Percentiles rank a stretch among this genome's conserved stretches.
These are phyloP conservation scores for Rhizomucor pusillus DNA, from an alignment of 371 early-diverging fungal species.

Conservation along the genomic window DNA sequence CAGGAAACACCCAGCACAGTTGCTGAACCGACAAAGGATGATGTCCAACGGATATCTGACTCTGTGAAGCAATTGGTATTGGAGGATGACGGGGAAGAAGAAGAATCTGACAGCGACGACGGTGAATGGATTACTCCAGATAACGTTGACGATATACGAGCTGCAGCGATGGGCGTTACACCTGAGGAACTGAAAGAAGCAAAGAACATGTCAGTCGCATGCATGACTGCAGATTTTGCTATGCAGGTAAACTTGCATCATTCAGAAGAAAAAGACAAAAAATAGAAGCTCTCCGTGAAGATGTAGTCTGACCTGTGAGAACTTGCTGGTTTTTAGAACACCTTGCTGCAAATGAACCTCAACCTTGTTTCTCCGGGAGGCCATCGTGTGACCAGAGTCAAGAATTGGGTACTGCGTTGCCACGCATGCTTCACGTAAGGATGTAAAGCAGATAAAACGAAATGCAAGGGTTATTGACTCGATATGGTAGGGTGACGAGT, in stretches of 20 bases:
- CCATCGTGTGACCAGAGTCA: slow-evolving; percentile 70
- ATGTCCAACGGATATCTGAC: slow-evolving; percentile 1
- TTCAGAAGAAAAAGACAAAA: too few relatives aligned
- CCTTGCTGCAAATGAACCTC: slow-evolving; percentile 90
- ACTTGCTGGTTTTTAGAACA: slow-evolving; percentile 73
- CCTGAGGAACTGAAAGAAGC: slow-evolving; percentile 44
- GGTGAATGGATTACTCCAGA: slow-evolving; percentile 89
- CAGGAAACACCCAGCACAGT: not conserved
- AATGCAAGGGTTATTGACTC: not conserved
- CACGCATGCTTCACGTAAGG: slow-evolving; percentile 90
- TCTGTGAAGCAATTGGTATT: not conserved
- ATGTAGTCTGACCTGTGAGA: too few relatives aligned
- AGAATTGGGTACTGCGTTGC: slow-evolving; percentile 91
- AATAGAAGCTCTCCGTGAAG: too few relatives aligned
- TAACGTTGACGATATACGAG: slow-evolving; percentile 73
- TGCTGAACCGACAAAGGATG: not conserved
- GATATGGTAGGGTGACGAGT: slow-evolving; percentile 62
- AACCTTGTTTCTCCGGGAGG: slow-evolving; percentile 86
- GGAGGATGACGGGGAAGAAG: not conserved
- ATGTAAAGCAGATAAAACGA: not conserved
- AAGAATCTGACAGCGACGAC: slow-evolving; percentile 1
- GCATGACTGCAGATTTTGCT: slow-evolving; percentile 93
- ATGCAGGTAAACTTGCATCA: slow-evolving; percentile 70
- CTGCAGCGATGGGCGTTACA: slow-evolving; percentile 46
- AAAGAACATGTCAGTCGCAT: slow-evolving; percentile 70